Conservation (phyloP, 345 rosid genomes). For the Eucalyptus lansdowneana region DNA sequence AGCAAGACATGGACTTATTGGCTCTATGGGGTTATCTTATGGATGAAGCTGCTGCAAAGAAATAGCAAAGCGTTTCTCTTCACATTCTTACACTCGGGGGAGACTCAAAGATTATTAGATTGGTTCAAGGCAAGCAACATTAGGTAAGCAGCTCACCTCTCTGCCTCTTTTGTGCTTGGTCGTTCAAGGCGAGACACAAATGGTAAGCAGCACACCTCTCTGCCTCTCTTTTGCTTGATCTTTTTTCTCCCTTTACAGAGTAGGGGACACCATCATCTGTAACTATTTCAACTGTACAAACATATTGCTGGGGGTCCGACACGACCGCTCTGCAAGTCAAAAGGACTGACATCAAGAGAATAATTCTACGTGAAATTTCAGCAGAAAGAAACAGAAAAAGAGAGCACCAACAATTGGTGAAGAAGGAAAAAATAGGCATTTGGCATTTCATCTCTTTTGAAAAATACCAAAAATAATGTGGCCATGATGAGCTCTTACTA, state of each 20-base stretch:
- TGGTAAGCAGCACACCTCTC: slow-evolving; percentile 57
- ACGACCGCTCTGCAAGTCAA: slow-evolving; percentile 32
- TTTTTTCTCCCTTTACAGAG: slow-evolving; percentile 36
- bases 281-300: slow-evolving; percentile 35
- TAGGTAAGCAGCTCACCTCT: too few relatives aligned
- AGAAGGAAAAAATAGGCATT: background rate
- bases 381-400: background rate
- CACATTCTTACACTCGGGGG: background rate
- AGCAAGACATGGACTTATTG: too few relatives aligned
- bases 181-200: slow-evolving; percentile 8
- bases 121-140: slow-evolving; percentile 8
- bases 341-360: background rate
- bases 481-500: background rate
- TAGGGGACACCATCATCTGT: slow-evolving; percentile 9
- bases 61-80: background rate
- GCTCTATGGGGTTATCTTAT: too few relatives aligned
- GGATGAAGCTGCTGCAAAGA: background rate
- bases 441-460: background rate
- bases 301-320: slow-evolving; percentile 24
- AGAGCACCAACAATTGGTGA: background rate
- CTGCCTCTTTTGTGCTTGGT: too few relatives aligned
- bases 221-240: slow-evolving; percentile 34
- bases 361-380: background rate
- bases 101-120: slow-evolving; percentile 1
- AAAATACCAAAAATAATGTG: background rate